Percentiles rank a stretch among this genome's conserved stretches.
Conservation (phyloP, 306 rosid species). For the Fagus crenata region DNA sequence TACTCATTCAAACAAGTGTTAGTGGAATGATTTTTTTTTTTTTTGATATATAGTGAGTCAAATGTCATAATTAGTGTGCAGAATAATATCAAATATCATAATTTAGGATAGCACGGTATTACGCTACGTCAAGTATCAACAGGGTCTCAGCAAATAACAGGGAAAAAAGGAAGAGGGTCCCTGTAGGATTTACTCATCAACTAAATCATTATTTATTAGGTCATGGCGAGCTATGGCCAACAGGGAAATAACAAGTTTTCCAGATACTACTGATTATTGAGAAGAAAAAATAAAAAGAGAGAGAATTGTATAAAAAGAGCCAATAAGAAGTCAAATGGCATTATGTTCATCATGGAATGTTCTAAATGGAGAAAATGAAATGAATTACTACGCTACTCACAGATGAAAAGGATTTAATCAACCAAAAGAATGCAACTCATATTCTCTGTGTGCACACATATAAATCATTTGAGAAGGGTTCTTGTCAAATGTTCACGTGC, state of each 20-base stretch:
- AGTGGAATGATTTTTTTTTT: too few relatives aligned
- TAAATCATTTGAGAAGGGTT: constrained; percentile 68
- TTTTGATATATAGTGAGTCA: too few relatives aligned
- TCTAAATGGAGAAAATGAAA: constrained; percentile 15
- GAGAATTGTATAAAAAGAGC: background rate
- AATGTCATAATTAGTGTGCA: too few relatives aligned
- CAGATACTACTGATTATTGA: too few relatives aligned
- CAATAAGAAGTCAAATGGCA: constrained; percentile 1
- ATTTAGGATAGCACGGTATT: too few relatives aligned
- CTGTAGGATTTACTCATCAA: too few relatives aligned
- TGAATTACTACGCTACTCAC: constrained; percentile 4
- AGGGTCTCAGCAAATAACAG: too few relatives aligned
- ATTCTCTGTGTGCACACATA: constrained; percentile 10
- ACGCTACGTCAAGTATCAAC: too few relatives aligned
- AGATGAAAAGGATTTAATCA: constrained; percentile 7
- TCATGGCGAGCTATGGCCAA: background rate
- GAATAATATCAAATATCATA: too few relatives aligned
- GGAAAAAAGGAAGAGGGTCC: too few relatives aligned
- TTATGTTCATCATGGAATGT: background rate
- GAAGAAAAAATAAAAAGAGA: too few relatives aligned
- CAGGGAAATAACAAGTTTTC: background rate
- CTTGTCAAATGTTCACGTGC: constrained; percentile 82
- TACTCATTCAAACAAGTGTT: too few relatives aligned
- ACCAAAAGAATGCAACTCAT: constrained; percentile 21
- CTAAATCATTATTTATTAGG: background rate